These are phyloP conservation scores for Hsuehochloa calcarea DNA, from an alignment of 176 grass and related monocot genomes.

Conservation along the genomic window DNA sequence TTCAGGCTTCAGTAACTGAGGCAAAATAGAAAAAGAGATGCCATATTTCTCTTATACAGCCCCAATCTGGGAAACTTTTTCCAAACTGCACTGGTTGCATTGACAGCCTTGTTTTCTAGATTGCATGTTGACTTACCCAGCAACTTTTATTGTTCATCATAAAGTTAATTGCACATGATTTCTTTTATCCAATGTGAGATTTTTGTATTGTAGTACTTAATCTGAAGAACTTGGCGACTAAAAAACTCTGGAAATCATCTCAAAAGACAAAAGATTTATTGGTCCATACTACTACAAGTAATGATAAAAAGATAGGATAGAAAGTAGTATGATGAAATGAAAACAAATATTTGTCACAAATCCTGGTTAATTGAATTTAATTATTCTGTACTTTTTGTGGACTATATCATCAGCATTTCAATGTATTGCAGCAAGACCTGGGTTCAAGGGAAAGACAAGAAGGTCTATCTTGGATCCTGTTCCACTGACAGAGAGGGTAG, in stretches of 20 bases:
- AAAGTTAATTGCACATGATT: not conserved
- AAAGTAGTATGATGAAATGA: conserved; percentile 3
- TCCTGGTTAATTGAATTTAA: not conserved
- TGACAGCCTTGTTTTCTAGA: not conserved
- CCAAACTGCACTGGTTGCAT: not conserved
- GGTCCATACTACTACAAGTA: not conserved
- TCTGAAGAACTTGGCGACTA: not conserved
- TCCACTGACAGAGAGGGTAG: conserved; percentile 64
- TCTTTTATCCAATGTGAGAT: not conserved
- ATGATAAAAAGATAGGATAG: not conserved
- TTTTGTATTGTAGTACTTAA: not conserved
- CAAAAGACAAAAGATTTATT: conserved; percentile 4
- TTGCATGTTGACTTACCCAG: not conserved
- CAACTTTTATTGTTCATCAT: not conserved
- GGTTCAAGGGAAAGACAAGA: conserved; percentile 49
- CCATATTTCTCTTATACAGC: not conserved
- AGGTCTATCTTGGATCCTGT: conserved; percentile 82
- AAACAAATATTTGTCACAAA: conserved; percentile 4
- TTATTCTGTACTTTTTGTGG: not conserved
- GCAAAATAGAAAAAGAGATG: not conserved
- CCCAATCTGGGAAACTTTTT: not conserved
- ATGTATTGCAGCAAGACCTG: conserved; percentile 78
- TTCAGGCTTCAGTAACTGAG: not conserved
- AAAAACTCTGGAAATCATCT: not conserved
- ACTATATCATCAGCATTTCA: conserved; percentile 15